Evolutionary conservation across 2,329 filamentous ascomycete species (phyloP), one percentile per base, ranked within the genome.

Genomic region (Mycosphaerella arachidis): DNA sequence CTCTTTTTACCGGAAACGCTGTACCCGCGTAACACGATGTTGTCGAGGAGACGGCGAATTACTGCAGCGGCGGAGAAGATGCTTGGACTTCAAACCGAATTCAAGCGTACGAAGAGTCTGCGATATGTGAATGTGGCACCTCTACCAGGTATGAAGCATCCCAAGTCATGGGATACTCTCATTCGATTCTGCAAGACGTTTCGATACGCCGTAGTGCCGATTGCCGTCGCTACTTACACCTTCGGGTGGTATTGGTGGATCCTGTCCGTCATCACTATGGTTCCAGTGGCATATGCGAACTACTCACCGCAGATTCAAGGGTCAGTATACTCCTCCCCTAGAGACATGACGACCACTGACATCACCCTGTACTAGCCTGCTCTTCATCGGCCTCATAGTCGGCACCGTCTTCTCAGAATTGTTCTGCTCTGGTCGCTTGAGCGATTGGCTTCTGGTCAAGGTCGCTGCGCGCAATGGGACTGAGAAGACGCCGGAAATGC

Each of bases 161-260:
- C 60, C 1, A 60, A 55, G n/a, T 35, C 58, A 2, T 64, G 60
- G 60, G 62, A 62, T 31, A 64, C 62, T 9, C 13, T 62, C 29
- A 48, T 59, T 6, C 54, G 62, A 24, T 64, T 64, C 46, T 52
- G 55, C 33, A 61, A 62, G 48, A 62, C 55, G 7, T 64, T 62
- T 55, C 58, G 58, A 48, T 64, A 58, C 29, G 60, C 50, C 7
- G 57, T 60, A 16, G 62, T 64, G 3, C 62, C 62, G n/a, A 59
- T 64, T 24, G 55, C 62, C 13, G 48, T 64, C 20, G 53, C 48
- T 4, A 52, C 53, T 6, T 64, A 62, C 40, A 58, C 57, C 37
- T 64, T 64, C 30, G 62, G 60, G 5, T 64, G 60, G 60, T 64
- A 64, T 52, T 64, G 62, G 62, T 64, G 62, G 62, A 43, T 64